Conservation (phyloP, 495 filamentous ascomycete genomes). For the Penicillium egyptiacum region DNA sequence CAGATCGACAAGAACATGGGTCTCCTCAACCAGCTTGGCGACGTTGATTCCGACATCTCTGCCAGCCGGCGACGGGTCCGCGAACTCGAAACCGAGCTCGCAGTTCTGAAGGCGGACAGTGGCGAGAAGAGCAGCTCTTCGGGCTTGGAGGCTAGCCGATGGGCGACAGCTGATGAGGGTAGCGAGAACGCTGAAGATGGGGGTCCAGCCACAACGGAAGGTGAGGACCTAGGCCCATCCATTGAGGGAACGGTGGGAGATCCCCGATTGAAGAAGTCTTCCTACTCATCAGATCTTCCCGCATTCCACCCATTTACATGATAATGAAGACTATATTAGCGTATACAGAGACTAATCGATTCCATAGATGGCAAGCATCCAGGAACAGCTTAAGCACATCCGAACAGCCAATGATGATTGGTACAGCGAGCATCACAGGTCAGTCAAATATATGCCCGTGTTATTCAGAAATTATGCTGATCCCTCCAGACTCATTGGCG, state of each 20-base stretch:
- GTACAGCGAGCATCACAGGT: constrained; percentile 49
- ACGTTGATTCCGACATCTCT: constrained; percentile 43
- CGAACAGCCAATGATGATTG: constrained; percentile 47
- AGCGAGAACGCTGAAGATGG: constrained; percentile 34
- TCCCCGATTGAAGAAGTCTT: constrained; percentile 41
- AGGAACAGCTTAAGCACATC: constrained; percentile 54
- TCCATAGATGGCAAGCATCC: constrained; percentile 51
- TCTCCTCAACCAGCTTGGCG: constrained; percentile 45
- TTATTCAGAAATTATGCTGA: constrained; percentile 2
- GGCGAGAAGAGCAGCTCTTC: constrained; percentile 25
- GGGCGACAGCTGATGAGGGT: constrained; percentile 40
- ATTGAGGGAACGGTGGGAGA: constrained; percentile 56
- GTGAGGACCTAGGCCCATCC: constrained; percentile 55
- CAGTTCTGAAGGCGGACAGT: constrained; percentile 38
- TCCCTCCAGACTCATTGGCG: constrained; percentile 40
- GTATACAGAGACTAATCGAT: constrained; percentile 26
- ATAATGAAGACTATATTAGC: constrained; percentile 22
- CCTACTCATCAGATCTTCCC: constrained; percentile 37
- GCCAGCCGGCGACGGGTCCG: constrained; percentile 43
- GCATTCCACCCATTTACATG: constrained; percentile 40
- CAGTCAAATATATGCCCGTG: constrained; percentile 12
- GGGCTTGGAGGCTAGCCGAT: constrained; percentile 43
- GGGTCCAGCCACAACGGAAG: constrained; percentile 47
- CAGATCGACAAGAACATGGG: constrained; percentile 54
- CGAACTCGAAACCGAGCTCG: constrained; percentile 49